Conservation (phyloP, 257 asterid species). For the Agastache rugosa region DNA sequence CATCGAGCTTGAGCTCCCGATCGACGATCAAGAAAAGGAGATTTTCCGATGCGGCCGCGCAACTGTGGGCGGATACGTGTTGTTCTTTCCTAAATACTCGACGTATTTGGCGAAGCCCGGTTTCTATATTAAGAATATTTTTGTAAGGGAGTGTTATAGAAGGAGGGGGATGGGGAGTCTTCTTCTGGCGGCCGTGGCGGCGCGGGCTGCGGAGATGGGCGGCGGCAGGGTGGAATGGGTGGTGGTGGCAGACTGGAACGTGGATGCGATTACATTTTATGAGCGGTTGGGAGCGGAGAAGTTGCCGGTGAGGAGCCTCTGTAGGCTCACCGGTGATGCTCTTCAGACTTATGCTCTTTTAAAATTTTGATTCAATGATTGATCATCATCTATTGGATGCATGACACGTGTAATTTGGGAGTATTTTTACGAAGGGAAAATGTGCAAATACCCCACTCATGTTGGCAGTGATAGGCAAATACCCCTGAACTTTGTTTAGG, state of each 20-base stretch:
- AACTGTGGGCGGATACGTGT: constrained; percentile 60
- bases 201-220: constrained; percentile 86
- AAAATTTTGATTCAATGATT: neutral
- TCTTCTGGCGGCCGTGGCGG: constrained; percentile 73
- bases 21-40: constrained; percentile 61
- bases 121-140: constrained; percentile 72
- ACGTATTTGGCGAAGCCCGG: constrained; percentile 80
- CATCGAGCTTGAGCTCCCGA: constrained; percentile 52
- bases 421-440: too few species aligned
- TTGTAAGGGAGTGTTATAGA: constrained; percentile 77
- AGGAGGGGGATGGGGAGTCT: constrained; percentile 74
- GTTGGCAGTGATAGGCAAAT: too few species aligned
- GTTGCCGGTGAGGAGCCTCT: constrained; percentile 70
- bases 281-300: constrained; percentile 81
- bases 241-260: constrained; percentile 85
- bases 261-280: constrained; percentile 67
- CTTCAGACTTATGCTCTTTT: constrained; percentile 59
- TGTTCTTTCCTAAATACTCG: constrained; percentile 84
- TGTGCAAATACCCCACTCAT: too few species aligned
- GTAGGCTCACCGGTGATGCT: constrained; percentile 78
- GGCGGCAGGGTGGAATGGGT: constrained; percentile 92
- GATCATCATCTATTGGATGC: too few species aligned
- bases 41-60: constrained; percentile 41
- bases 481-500: too few species aligned
- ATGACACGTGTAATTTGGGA: too few species aligned